Base-by-base conservation (phyloP, 2,329 filamentous ascomycete genomes). In the Aureobasidium musti region DNA sequence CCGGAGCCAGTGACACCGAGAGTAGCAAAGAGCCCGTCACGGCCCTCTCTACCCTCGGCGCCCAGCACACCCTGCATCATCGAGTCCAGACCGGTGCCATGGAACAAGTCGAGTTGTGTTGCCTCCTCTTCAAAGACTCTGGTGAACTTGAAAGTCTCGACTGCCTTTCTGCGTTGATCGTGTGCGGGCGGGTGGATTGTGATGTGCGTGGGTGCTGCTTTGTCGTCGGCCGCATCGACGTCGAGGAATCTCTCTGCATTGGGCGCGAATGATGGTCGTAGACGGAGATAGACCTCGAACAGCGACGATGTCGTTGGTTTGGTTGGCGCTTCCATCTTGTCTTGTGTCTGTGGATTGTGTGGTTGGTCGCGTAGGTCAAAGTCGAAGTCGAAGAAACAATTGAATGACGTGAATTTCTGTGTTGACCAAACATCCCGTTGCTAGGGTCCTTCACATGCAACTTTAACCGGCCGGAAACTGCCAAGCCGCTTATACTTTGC, bases 81-180 rank as follows among this genome's bases (percentile, higher is more conserved):
- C 0, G 87, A 84, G 17, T 90, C 80, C 52, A 97, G 86, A 28
- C 89, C 89, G 0, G 90, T 91, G 73, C 89, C 89, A 70, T 91
- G 85, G 75, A 99, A 97, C 11, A 99, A 80, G 73, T 97, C 92
- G 33, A 95, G 82, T 75, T 99, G 95, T 7, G 86, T 86, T 1
- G 92, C 88, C 73, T 90, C 84, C 74, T 98, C 93, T 72, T 96
- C 90, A 72, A 98, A 97, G 0, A 99, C 92, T 69, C 87, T 87
- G 0, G 95, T 99, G 75, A 99, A 99, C 1, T 89, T 91, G 76
- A 98, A 99, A 75, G 90, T 92, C 77, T 99, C 95, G 41, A 97
- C 87, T 0, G 93, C 92, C 71, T 94, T 91, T 30, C 54, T 59
- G 66, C 94, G 86, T 69, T 87, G 85, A 68, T 97, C 94, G 69